Evolutionary conservation across 1,139 yeast genomes (phyloP).

Genomic region (Meyerozyma guilliermondii): DNA sequence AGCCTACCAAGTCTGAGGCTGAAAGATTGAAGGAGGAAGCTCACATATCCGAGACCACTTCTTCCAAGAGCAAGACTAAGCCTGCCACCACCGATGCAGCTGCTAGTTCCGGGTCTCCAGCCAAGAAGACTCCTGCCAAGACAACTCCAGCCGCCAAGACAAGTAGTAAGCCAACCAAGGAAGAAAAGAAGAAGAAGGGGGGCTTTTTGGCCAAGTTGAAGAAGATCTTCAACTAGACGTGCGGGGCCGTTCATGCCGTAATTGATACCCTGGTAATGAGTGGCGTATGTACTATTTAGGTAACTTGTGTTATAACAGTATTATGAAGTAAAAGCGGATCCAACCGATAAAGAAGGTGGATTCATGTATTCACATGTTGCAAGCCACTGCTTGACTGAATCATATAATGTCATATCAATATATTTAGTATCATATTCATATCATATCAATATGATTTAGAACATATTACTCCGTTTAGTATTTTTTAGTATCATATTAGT

Average conservation of each 20-base stretch:
- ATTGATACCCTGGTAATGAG: not conserved
- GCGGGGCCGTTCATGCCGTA: not conserved
- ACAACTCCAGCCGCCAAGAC: slow-evolving; percentile 5
- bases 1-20: slow-evolving; percentile 35
- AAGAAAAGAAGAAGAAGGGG: slow-evolving; percentile 11
- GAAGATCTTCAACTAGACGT: slow-evolving; percentile 5
- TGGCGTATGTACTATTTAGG: not conserved
- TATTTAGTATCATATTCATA: not conserved
- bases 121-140: slow-evolving; percentile 4
- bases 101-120: slow-evolving; percentile 5
- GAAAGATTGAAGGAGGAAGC: slow-evolving; percentile 14
- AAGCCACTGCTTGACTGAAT: no score
- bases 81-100: slow-evolving; percentile 8
- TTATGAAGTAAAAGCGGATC: not conserved
- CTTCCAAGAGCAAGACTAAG: slow-evolving; percentile 8
- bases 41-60: slow-evolving; percentile 9
- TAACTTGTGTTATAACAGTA: slow-evolving; percentile 1
- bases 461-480: no score
- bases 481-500: no score
- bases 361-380: no score
- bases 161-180: slow-evolving; percentile 4
- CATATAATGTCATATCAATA: not conserved
- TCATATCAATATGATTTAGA: no score
- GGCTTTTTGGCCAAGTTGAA: slow-evolving; percentile 15
- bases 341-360: no score